phyloP scores from a whole-genome alignment of 345 rosid genomes.

The Brassica rapa region DNA sequence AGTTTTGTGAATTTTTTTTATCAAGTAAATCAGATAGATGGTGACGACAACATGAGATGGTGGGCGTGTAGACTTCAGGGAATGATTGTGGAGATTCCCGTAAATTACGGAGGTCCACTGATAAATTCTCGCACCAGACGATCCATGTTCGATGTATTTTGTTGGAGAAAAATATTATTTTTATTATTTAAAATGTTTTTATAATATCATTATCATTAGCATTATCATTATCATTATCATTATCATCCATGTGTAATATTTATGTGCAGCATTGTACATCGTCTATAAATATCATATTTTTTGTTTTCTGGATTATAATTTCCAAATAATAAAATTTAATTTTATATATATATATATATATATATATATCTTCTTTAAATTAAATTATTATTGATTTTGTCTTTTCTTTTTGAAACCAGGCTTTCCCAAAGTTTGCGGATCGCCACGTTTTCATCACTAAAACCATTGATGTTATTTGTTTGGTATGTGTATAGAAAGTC shows the following conservation, averaged over 20 bases:
- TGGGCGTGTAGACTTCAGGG: constrained; percentile 35
- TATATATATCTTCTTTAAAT: background rate
- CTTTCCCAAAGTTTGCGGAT: constrained; percentile 45
- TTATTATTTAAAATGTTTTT: background rate
- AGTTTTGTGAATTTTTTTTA: background rate
- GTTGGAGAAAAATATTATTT: background rate
- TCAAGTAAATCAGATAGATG: background rate
- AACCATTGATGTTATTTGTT: constrained; percentile 18
- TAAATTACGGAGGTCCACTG: constrained; percentile 36
- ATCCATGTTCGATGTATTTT: constrained; percentile 39
- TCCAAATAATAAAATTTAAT: background rate
- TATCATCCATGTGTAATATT: constrained; percentile 23
- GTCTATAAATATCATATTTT: background rate
- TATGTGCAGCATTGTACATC: background rate
- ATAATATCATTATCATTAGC: no score
- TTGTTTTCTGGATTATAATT: background rate
- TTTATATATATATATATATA: background rate
- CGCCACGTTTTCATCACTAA: constrained; percentile 37
- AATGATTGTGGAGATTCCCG: constrained; percentile 38
- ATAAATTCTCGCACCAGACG: constrained; percentile 16
- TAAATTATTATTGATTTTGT: background rate
- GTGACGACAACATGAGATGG: constrained; percentile 35
- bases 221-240: constrained; percentile 15
- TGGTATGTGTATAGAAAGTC: background rate
- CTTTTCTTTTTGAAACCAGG: constrained; percentile 17